Base-by-base conservation (phyloP, 139 green algal species). In the Chlamydomonas sp. region DNA sequence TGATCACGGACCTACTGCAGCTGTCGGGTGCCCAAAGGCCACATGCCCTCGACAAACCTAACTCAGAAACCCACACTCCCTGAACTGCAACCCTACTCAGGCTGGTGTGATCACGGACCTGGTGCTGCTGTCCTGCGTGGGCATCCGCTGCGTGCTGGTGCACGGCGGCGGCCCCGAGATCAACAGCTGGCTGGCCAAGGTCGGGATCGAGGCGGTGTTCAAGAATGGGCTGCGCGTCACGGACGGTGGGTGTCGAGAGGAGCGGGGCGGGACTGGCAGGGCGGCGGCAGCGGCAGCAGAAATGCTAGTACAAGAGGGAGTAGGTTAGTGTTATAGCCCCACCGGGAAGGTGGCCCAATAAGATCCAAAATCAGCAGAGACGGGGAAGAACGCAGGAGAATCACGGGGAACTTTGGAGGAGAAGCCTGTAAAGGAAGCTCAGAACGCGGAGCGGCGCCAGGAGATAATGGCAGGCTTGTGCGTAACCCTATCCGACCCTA, bases 161-260 rank as follows among this genome's bases (percentile, higher is more conserved):
- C 98, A 99, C 87, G 98, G 98, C 15, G 98, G 98, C n/a, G 98
- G 98, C 31, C 98, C 98, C 9, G 98, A 99, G 90, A 99, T 99
- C 94, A 99, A 99, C 95, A 93, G 77, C 49, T 99, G 98, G 98
- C 95, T 99, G 57, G 92, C 92, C 17, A 98, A 98, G 91, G 91
- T 99, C 15, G 96, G 97, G 81, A 99, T 99, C 77, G 93, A 98
- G 91, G 88, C 97, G 2, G 91, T 97, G 69, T 99, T 99, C 92
- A 97, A 98, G 82, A 98, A 99, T 85, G 98, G 98, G 0, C 95
- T 99, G 82, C 95, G 98, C 4, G 97, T 99, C 2, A 99, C 98
- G 17, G 98, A 99, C 84, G 97, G 93, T 96, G 80, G 77, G 90
- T 60, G 4, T 60, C 58, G 59, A 5, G 1, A 5, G 63, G 9